Evolutionary conservation across 345 rosid species (phyloP), one percentile per base, ranked within the genome.

Genomic region (Schrenkiella parvula): DNA sequence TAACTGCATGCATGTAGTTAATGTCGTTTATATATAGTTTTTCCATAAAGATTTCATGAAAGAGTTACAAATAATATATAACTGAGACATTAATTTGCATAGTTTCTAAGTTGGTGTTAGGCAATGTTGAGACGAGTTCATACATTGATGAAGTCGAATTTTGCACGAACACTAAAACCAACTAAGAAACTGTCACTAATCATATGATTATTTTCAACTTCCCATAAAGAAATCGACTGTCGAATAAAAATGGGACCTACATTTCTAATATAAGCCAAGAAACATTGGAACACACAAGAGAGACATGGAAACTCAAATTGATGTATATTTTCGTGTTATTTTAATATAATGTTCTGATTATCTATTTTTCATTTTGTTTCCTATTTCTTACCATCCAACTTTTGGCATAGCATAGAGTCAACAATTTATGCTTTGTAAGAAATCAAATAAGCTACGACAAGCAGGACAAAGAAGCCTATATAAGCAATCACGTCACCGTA

Each of bases 1-100:
- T 38, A 87, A 55, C 92, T 90, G 83, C 75, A 64, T n/a, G 15
- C 7, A 15, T 64, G 47, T 42, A 15, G 47, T 42, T n/a, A 6
- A n/a, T 41, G 18, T 41, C 18, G 12, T 35, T 35, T 42, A 70
- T 13, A 3, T n/a, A 9, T 11, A 4, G 3, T 50, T 8, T 5
- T 44, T 25, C 39, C 48, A 58, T 48, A 21, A 8, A 50, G 22
- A 34, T 11, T 35, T 28, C 4, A 28, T 28, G 29, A 28, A 28
- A 0, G 29, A 28, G 4, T 28, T 4, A 28, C 29, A 28, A 3
- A 28, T 28, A 28, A 28, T 28, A 4, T 28, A 2, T 28, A 28
- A 28, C 29, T 3, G 31, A 28, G 31, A 28, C 5, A 28, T 28
- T 28, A 5, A 28, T 28, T 34, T 10, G 14, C 39, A 11, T 35